Conservation (phyloP, 108 stramenopile species). For the Stephanodiscus triporus region DNA sequence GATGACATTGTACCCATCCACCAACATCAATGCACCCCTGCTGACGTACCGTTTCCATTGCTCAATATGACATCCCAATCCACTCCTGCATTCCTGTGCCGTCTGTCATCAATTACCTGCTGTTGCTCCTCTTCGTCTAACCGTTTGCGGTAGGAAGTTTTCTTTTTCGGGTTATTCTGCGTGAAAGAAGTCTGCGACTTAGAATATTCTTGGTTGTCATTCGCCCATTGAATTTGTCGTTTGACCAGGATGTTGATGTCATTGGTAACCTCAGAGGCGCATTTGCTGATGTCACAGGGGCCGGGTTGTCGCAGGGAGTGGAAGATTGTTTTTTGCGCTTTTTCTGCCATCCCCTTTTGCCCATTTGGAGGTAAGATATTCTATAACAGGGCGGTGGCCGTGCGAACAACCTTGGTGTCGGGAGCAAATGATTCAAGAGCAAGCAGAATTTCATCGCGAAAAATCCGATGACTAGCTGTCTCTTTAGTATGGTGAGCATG, state of each 20-base stretch:
- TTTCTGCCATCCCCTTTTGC: slow-evolving; percentile 78
- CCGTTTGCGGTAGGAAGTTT: slow-evolving; percentile 67
- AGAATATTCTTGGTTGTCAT: slow-evolving; percentile 60
- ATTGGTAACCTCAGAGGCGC: slow-evolving; percentile 65
- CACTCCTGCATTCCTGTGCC: slow-evolving; percentile 64
- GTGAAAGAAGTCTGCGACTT: slow-evolving; percentile 64
- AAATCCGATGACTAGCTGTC: no score
- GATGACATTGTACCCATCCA: slow-evolving; percentile 90
- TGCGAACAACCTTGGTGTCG: background rate
- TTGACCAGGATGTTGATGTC: slow-evolving; percentile 78
- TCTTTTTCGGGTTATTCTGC: slow-evolving; percentile 44
- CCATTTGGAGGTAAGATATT: slow-evolving; percentile 44
- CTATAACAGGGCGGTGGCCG: background rate
- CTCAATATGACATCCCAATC: slow-evolving; percentile 83
- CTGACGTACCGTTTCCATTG: slow-evolving; percentile 57
- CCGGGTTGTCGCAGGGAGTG: slow-evolving; percentile 6
- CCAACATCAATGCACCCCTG: slow-evolving; percentile 75
- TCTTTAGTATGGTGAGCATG: no score
- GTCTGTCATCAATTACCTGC: slow-evolving; percentile 55
- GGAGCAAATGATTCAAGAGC: slow-evolving; percentile 4
- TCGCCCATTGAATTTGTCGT: slow-evolving; percentile 71
- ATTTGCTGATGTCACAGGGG: slow-evolving; percentile 18
- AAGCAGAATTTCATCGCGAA: background rate
- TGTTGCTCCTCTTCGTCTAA: slow-evolving; percentile 74
- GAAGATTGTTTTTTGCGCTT: slow-evolving; percentile 61